Percentiles rank a stretch among this genome's conserved stretches.
These are phyloP conservation scores for Clavulina sp. DNA, from an alignment of 768 basidiomycete species.

Conservation along the genomic window DNA sequence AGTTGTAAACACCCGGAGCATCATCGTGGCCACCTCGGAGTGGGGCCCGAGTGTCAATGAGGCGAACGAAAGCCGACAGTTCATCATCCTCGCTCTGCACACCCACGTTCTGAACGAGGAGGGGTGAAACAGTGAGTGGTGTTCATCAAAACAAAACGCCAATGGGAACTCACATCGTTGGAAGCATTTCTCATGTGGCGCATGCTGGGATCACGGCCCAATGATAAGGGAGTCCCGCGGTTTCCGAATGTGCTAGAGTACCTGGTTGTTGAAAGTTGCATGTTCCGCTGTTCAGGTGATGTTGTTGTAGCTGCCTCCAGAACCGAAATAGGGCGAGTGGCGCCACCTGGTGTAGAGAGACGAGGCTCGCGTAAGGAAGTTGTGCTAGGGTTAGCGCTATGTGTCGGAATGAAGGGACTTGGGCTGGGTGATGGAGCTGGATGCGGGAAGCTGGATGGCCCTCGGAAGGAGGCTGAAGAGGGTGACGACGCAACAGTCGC, in stretches of 20 bases:
- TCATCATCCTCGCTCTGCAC: conserved; percentile 5
- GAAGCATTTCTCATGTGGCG: not conserved
- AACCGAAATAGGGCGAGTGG: too few species aligned
- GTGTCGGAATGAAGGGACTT: too few species aligned
- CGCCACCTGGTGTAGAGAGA: too few species aligned
- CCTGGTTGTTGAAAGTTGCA: too few species aligned
- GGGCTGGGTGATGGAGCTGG: too few species aligned
- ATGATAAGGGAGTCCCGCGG: too few species aligned
- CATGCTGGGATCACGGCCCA: not conserved
- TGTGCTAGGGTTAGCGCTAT: too few species aligned
- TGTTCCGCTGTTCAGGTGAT: too few species aligned
- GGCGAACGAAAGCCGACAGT: conserved; percentile 6
- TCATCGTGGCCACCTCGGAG: conserved; percentile 7
- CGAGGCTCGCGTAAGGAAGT: too few species aligned
- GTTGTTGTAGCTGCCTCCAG: too few species aligned
- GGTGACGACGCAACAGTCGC: conserved; percentile 9
- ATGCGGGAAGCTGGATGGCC: not conserved
- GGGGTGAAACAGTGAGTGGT: not conserved
- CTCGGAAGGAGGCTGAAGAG: not conserved
- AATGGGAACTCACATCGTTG: not conserved
- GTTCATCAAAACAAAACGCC: not conserved
- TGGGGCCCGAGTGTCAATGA: conserved; percentile 7
- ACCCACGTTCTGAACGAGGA: not conserved
- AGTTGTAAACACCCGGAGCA: not conserved
- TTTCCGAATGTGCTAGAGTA: too few species aligned